Evolutionary conservation across 345 rosid genomes (phyloP).

Genomic region (Hypericum perforatum): DNA sequence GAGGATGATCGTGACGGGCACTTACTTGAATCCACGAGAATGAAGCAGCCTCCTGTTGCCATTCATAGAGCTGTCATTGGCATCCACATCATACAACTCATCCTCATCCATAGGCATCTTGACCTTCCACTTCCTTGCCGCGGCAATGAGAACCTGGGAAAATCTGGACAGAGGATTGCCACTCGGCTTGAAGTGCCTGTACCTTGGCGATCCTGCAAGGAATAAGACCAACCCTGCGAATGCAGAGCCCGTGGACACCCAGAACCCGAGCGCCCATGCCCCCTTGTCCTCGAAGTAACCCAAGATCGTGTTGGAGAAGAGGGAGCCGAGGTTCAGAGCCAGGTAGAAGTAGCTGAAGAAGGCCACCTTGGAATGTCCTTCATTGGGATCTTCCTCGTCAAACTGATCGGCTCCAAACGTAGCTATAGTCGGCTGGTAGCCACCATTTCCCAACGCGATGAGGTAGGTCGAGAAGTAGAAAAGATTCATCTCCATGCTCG

Average conservation of each 20-base stretch:
- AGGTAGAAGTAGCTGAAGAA: conserved; percentile 26
- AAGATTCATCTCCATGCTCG: not conserved
- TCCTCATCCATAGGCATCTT: not conserved
- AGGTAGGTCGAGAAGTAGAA: conserved; percentile 23
- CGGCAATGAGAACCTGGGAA: conserved; percentile 19
- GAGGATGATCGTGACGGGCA: not conserved
- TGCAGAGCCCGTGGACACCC: conserved; percentile 20
- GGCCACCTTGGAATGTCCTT: conserved; percentile 13
- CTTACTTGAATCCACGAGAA: conserved; percentile 18
- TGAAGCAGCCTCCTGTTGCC: conserved; percentile 10
- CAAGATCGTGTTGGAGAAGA: conserved; percentile 24
- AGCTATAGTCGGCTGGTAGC: conserved; percentile 17
- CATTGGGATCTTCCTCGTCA: conserved; percentile 4
- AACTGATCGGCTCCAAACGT: conserved; percentile 10
- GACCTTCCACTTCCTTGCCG: conserved; percentile 12
- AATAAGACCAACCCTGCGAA: conserved; percentile 15
- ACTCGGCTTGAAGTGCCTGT: conserved; percentile 19
- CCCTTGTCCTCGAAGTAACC: conserved; percentile 22
- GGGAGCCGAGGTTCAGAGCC: conserved; percentile 26
- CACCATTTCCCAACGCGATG: conserved; percentile 23
- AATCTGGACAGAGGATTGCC: conserved; percentile 23
- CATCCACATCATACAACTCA: conserved; percentile 7
- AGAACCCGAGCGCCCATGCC: conserved; percentile 22
- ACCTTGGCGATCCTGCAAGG: conserved; percentile 9
- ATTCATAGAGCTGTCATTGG: not conserved